These are phyloP conservation scores for Bretziella fagacearum DNA, from an alignment of 2,329 filamentous ascomycete species.

Conservation along the genomic window DNA sequence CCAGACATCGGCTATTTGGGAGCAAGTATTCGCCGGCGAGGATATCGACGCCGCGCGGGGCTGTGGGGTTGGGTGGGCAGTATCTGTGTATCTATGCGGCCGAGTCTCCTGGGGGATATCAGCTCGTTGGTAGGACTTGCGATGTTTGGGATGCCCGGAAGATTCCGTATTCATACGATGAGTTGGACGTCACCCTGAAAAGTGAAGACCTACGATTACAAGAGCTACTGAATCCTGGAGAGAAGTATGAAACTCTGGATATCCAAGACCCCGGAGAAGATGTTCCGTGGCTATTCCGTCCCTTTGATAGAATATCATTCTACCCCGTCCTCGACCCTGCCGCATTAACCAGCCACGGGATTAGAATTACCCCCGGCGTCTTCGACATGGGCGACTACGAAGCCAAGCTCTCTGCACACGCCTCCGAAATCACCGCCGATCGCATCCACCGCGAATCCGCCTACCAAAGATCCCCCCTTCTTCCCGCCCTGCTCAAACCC, in stretches of 20 bases:
- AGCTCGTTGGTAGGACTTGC: constrained; percentile 23
- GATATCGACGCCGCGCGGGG: constrained; percentile 22
- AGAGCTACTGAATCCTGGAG: too few species aligned
- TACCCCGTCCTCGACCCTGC: constrained; percentile 19
- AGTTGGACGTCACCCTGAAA: neutral
- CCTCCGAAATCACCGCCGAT: neutral
- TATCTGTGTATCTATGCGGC: constrained; percentile 26
- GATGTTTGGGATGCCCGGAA: constrained; percentile 21
- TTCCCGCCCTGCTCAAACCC: too few species aligned
- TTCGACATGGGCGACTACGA: neutral
- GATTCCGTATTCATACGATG: neutral
- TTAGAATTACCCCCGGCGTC: neutral
- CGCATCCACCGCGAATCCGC: neutral
- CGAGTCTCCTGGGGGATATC: constrained; percentile 24
- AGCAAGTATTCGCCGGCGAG: constrained; percentile 25
- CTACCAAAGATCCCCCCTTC: too few species aligned
- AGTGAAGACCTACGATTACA: too few species aligned
- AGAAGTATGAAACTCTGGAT: too few species aligned
- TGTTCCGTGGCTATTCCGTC: constrained; percentile 20
- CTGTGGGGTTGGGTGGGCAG: constrained; percentile 24
- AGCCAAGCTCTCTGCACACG: neutral
- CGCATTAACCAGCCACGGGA: neutral
- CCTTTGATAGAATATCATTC: constrained; percentile 23
- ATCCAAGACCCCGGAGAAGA: neutral
- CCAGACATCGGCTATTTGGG: constrained; percentile 22